Conservation (phyloP, 2,329 filamentous ascomycete genomes). For the Salinomyces thailandicus region DNA sequence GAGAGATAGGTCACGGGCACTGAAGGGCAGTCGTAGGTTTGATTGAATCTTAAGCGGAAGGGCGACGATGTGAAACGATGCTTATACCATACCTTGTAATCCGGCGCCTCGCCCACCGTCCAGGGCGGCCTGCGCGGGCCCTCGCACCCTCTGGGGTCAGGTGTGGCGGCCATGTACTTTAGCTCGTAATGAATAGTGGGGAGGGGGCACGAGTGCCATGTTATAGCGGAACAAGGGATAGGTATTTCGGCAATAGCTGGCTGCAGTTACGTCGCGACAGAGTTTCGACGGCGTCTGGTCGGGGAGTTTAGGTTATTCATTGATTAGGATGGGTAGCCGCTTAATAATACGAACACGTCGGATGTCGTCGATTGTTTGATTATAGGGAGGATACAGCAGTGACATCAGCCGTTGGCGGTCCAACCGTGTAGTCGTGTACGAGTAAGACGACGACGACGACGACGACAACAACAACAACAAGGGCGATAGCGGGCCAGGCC, state of each 20-base stretch:
- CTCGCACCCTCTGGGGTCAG: neutral
- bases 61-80: neutral
- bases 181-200: slow-evolving; percentile 3
- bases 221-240: neutral
- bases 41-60: neutral
- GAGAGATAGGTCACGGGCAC: too few relatives aligned
- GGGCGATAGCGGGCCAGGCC: too few relatives aligned
- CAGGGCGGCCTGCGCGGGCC: neutral
- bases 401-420: too few relatives aligned
- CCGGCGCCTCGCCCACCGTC: neutral
- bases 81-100: neutral
- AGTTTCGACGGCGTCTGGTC: neutral
- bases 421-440: too few relatives aligned
- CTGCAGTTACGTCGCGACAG: too few relatives aligned
- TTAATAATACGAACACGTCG: too few relatives aligned
- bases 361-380: too few relatives aligned
- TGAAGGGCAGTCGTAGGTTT: too few relatives aligned
- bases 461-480: too few relatives aligned
- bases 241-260: neutral
- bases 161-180: neutral
- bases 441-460: too few relatives aligned
- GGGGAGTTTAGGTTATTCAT: neutral
- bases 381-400: too few relatives aligned
- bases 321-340: too few relatives aligned
- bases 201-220: neutral